A percentile compares a stretch with the other conserved stretches of the same genome.
Evolutionary conservation across 495 filamentous ascomycete species (phyloP).

Genomic region (Elasticomyces elasticus): DNA sequence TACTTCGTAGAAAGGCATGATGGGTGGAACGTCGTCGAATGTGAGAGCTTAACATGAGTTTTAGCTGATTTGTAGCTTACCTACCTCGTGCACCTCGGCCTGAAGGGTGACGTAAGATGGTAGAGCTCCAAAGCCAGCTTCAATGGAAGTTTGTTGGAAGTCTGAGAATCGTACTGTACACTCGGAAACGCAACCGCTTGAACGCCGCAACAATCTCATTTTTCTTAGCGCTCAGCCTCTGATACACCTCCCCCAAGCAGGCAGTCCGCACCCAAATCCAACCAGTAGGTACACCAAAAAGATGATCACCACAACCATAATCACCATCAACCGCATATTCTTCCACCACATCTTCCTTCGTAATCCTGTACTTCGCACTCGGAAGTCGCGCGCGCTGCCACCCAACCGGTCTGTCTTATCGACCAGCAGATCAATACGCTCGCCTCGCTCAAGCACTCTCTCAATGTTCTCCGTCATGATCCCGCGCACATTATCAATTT

Average conservation of each 20-base stretch:
- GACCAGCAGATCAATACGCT: slow-evolving; percentile 87
- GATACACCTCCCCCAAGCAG: slow-evolving; percentile 29
- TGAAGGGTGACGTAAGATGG: neutral
- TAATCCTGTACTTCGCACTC: slow-evolving; percentile 71
- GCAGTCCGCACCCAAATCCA: slow-evolving; percentile 64
- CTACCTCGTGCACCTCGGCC: no score
- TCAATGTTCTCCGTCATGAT: slow-evolving; percentile 99
- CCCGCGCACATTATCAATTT: slow-evolving; percentile 86
- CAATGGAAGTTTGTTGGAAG: neutral
- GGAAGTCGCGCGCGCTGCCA: slow-evolving; percentile 76
- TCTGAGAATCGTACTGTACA: neutral
- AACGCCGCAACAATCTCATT: neutral
- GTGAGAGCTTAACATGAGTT: no score
- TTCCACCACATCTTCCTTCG: slow-evolving; percentile 99
- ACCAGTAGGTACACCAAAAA: slow-evolving; percentile 76
- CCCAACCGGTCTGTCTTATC: slow-evolving; percentile 94
- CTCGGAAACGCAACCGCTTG: neutral
- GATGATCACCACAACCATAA: slow-evolving; percentile 69
- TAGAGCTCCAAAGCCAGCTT: neutral
- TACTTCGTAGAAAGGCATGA: slow-evolving; percentile 30
- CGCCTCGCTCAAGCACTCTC: slow-evolving; percentile 83
- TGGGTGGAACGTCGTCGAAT: slow-evolving; percentile 1
- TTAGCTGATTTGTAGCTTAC: no score
- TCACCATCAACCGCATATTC: slow-evolving; percentile 82
- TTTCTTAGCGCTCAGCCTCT: neutral